Evolutionary conservation across 1,284 basidiomycete species (phyloP), one percentile per base, ranked within the genome.

Genomic region (Ceratobasidium sp.): DNA sequence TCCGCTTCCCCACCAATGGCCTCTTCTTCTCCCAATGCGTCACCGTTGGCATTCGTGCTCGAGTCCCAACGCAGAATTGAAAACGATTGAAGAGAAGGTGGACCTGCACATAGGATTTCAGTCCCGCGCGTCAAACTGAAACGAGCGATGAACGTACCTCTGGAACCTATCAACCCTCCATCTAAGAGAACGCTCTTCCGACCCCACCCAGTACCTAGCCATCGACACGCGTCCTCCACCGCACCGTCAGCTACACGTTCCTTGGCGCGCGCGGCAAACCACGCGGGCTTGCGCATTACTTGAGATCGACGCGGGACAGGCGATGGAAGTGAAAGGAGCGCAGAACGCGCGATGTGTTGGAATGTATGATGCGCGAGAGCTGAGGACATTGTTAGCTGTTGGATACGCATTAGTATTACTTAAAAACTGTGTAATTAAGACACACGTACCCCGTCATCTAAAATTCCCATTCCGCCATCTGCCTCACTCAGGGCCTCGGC

Each of bases 401-500:
- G 71, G 54, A 47, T 77, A 65, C 48, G 66, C 53, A 27, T 74
- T 63, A 44, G 76, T 69, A 2, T 33, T 27, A 60, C 9, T n/a
- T 45, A 53, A n/a, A 77, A 53, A 80, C 76, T 59, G 73, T 15
- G 19, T 29, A 33, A 17, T 8, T 3, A 65, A 47, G 14, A 51
- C 19, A 75, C 73, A 48, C 48, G 36, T 17, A 60, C 78, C 71
- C 60, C 59, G 84, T 93, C 78, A 81, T 93, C 93, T 63, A 88
- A 85, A 82, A 94, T 93, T 50, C 93, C 84, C 69, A 85, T 84
- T 27, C 83, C 90, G 4, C 89, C 88, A 81, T 99, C 97, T 0
- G 92, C 87, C 83, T 88, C 89, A 78, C 95, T 97, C 71, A 99
- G 83, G 80, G 89, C 90, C 41, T 98, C 96, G 24, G 90, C 84